Evolutionary conservation across 192 early-diverging fungal genomes (phyloP).

Genomic region (Coemansia sp.): DNA sequence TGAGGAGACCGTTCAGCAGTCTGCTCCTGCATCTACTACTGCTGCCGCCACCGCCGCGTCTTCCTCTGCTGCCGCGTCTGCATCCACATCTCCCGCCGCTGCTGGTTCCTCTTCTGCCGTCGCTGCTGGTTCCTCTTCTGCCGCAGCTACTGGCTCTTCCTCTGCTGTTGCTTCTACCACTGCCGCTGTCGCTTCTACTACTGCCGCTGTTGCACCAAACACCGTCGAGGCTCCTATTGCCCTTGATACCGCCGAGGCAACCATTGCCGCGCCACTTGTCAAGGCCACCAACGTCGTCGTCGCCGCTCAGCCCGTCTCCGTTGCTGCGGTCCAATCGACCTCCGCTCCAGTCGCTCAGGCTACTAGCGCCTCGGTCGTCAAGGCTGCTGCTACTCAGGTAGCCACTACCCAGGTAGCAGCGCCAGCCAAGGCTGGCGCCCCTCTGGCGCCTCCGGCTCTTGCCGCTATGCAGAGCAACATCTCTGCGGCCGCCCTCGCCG

Average conservation of each 20-base stretch:
- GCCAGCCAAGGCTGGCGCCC: neutral
- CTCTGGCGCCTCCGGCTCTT: neutral
- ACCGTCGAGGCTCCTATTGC: slow-evolving; percentile 1
- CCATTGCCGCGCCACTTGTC: neutral
- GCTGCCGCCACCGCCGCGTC: neutral
- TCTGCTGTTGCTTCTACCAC: slow-evolving; percentile 10
- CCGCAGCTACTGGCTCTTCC: neutral
- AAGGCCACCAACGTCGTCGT: neutral
- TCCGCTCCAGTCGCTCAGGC: neutral
- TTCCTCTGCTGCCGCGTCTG: neutral
- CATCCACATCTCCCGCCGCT: neutral
- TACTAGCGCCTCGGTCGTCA: neutral
- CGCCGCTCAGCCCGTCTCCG: neutral
- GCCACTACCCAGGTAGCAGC: neutral
- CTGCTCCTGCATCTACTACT: neutral
- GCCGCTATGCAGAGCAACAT: slow-evolving; percentile 15
- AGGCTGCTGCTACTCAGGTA: neutral
- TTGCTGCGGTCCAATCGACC: neutral
- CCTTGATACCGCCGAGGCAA: neutral
- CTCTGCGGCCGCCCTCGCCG: slow-evolving; percentile 8
- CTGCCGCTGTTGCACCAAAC: slow-evolving; percentile 3
- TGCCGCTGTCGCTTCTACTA: slow-evolving; percentile 6
- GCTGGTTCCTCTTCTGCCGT: neutral
- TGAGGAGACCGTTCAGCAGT: neutral
- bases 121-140: neutral